These are phyloP conservation scores for Claviceps spartinae DNA, from an alignment of 2,329 filamentous ascomycete genomes.

Conservation along the genomic window DNA sequence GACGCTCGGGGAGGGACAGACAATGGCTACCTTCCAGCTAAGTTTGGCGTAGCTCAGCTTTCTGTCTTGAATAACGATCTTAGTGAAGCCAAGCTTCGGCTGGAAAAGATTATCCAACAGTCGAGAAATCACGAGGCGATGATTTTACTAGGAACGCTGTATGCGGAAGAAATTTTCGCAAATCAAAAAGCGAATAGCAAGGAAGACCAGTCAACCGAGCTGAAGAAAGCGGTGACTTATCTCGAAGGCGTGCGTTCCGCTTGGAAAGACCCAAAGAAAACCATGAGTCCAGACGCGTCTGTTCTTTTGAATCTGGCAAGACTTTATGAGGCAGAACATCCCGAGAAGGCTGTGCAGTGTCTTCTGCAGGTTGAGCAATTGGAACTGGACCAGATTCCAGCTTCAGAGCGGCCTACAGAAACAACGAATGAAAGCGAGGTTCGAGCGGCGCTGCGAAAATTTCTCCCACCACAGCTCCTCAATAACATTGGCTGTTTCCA, in stretches of 20 bases:
- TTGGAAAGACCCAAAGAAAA: constrained; percentile 90
- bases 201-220: constrained; percentile 76
- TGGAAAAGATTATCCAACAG: constrained; percentile 89
- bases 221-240: constrained; percentile 73
- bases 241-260: constrained; percentile 72
- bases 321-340: constrained; percentile 72
- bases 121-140: constrained; percentile 77
- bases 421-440: constrained; percentile 42
- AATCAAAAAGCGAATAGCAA: constrained; percentile 57
- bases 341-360: constrained; percentile 86
- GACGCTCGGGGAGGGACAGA: constrained; percentile 86
- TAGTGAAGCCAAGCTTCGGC: constrained; percentile 79
- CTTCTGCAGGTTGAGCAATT: constrained; percentile 85
- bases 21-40: constrained; percentile 80
- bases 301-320: constrained; percentile 85
- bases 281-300: constrained; percentile 64
- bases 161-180: constrained; percentile 86
- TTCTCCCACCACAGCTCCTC: constrained; percentile 75
- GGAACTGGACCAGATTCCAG: constrained; percentile 64
- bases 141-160: constrained; percentile 79
- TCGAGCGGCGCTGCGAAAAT: constrained; percentile 53
- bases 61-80: constrained; percentile 73
- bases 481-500: constrained; percentile 98
- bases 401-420: constrained; percentile 51
- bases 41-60: constrained; percentile 86